phyloP scores from a whole-genome alignment of 139 green algal species.

The Nannochloris sp. region DNA sequence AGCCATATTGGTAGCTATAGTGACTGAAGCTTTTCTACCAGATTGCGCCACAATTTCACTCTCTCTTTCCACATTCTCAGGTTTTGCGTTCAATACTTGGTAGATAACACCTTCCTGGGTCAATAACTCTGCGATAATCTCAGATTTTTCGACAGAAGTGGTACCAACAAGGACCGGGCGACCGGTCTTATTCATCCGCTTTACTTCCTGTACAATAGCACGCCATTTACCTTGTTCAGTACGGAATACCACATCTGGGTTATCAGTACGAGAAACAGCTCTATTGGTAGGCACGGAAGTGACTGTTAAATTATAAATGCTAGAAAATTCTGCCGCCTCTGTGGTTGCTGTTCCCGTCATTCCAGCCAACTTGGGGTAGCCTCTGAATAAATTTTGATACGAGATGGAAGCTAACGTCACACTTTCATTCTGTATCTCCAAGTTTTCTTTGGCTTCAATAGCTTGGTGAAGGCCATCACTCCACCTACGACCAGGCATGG shows the following conservation, averaged over 20 bases:
- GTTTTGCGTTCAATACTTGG: conserved; percentile 96
- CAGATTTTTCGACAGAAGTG: conserved; percentile 86
- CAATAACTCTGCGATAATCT: conserved; percentile 73
- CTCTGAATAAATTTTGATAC: conserved; percentile 90
- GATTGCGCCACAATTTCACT: conserved; percentile 91
- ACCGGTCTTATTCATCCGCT: conserved; percentile 84
- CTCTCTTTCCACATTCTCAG: conserved; percentile 97
- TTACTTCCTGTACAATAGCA: conserved; percentile 75
- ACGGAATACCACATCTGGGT: conserved; percentile 92
- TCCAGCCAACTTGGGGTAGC: conserved; percentile 67
- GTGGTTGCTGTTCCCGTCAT: conserved; percentile 94
- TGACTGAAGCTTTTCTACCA: conserved; percentile 77
- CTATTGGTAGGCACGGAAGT: conserved; percentile 72
- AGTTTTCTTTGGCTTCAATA: conserved; percentile 94
- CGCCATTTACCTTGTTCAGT: conserved; percentile 73
- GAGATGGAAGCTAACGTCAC: conserved; percentile 90
- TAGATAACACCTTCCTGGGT: conserved; percentile 65
- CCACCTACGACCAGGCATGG: conserved; percentile 89
- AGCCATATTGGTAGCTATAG: conserved; percentile 99
- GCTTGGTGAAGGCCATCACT: conserved; percentile 90
- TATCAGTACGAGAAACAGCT: conserved; percentile 55
- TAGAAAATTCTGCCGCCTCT: conserved; percentile 90
- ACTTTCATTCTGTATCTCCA: conserved; percentile 94
- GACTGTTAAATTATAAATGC: conserved; percentile 93
- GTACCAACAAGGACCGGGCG: conserved; percentile 90